Evolutionary conservation across 2,329 filamentous ascomycete genomes (phyloP), one percentile per base, ranked within the genome.

Genomic region (Lasiodiplodia sp.): DNA sequence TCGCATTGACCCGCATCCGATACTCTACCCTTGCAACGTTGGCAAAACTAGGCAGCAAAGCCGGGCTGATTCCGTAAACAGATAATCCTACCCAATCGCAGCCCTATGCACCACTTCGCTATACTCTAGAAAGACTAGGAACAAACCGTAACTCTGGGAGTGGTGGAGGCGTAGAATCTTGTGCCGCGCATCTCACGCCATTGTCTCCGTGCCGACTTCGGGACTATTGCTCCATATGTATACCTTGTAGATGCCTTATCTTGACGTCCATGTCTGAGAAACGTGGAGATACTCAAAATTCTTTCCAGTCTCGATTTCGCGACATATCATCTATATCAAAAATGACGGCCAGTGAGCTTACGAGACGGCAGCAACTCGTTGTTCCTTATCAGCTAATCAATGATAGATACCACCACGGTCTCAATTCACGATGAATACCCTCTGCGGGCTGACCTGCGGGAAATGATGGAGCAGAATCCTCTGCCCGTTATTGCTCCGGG

Each of bases 381-480:
- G 11, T 31, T 60, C 38, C 14, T 25, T 12, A 5, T 12, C n/a
- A n/a, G 21, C 23, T 62, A 16, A 62, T 40, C 14, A 16, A 31
- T 4, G n/a, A 12, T 25, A 62, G 38, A 21, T 8, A n/a, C 16
- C 38, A 10, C n/a, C 21, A 14, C 6, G 7, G 23, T 21, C 16
- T 11, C 40, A 2, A n/a, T 12, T 4, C 34, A 53, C 12, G 18
- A 56, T 56, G 51, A 56, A 28, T 47, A 66, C 11, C 63, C 49
- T 21, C 16, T 8, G 10, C 23, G n/a, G 37, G 63, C 51, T 14
- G 63, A 66, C 21, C 34, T 66, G 16, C 18, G 12, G 10, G 14
- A 47, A 16, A 55, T 66, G 63, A 23, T 66, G 51, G 40, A n/a
- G 23, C 21, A 49, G 37, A 25, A 66, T 2, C 25, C 63, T 14